Evolutionary conservation across 768 basidiomycete species (phyloP).

Genomic region (Podaxis rugospora): DNA sequence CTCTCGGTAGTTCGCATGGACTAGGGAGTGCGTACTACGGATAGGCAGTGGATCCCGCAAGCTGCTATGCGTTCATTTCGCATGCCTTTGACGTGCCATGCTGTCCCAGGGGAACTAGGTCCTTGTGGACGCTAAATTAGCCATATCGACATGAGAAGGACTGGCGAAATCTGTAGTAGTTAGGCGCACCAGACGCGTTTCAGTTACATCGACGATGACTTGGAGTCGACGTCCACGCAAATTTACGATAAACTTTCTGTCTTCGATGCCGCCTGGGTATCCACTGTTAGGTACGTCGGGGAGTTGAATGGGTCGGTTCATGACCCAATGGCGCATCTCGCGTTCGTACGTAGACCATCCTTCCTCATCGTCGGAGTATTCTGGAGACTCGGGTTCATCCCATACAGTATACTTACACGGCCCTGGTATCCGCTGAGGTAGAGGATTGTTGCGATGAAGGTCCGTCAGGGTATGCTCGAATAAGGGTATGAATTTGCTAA

Average conservation of each 20-base stretch:
- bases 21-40: constrained; percentile 27
- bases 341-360: constrained; percentile 40
- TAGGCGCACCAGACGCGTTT: constrained; percentile 36
- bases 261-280: constrained; percentile 44
- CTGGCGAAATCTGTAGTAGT: not conserved
- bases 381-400: constrained; percentile 47
- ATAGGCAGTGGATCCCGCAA: constrained; percentile 36
- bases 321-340: constrained; percentile 37
- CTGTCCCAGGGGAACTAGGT: constrained; percentile 27
- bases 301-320: constrained; percentile 38
- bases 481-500: constrained; percentile 38
- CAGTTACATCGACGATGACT: constrained; percentile 36
- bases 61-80: constrained; percentile 47
- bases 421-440: constrained; percentile 37
- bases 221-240: constrained; percentile 36
- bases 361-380: constrained; percentile 45
- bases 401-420: constrained; percentile 36
- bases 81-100: constrained; percentile 53
- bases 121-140: constrained; percentile 23
- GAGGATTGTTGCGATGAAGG: constrained; percentile 44
- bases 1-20: not conserved
- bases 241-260: constrained; percentile 31
- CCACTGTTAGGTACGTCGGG: constrained; percentile 40
- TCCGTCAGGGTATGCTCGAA: constrained; percentile 52
- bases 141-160: not conserved